Percentiles rank a stretch among this genome's conserved stretches.
Conservation (phyloP, 768 basidiomycete species). For the Rhizopogon vesiculosus region DNA sequence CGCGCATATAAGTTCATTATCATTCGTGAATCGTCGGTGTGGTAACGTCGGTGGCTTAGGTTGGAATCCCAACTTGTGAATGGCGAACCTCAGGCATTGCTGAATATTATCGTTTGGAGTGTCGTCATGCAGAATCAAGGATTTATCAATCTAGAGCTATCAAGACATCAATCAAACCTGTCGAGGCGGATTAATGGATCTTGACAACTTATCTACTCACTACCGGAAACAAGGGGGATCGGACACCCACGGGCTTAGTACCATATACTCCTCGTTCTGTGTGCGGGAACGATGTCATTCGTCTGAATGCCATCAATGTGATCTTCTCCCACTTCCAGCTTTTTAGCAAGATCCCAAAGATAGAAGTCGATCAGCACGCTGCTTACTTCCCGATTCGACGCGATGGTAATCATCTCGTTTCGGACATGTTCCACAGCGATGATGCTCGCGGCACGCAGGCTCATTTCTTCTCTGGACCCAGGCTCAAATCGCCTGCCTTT, state of each 20-base stretch:
- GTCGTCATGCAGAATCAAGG: too few species aligned
- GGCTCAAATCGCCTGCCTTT: conserved; percentile 39
- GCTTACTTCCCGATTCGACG: conserved; percentile 34
- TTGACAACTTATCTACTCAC: background rate
- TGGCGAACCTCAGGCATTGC: too few species aligned
- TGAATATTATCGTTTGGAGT: too few species aligned
- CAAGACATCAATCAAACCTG: too few species aligned
- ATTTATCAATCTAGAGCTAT: too few species aligned
- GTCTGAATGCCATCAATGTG: conserved; percentile 55
- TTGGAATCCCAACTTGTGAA: too few species aligned
- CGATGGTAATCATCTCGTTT: conserved; percentile 41
- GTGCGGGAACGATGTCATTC: conserved; percentile 58
- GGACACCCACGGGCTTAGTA: conserved; percentile 42
- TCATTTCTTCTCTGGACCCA: conserved; percentile 69
- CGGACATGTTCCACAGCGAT: conserved; percentile 73
- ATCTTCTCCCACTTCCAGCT: conserved; percentile 59
- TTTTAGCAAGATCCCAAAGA: conserved; percentile 84
- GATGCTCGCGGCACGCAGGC: conserved; percentile 76
- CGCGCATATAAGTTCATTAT: too few species aligned
- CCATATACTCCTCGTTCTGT: conserved; percentile 83
- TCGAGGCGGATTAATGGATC: too few species aligned
- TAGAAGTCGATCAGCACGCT: conserved; percentile 90
- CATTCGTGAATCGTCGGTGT: too few species aligned
- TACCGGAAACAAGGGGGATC: background rate
- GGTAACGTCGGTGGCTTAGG: too few species aligned